Conservation (phyloP, 2,329 filamentous ascomycete species). For the Purpureocillium takamizusanense region DNA sequence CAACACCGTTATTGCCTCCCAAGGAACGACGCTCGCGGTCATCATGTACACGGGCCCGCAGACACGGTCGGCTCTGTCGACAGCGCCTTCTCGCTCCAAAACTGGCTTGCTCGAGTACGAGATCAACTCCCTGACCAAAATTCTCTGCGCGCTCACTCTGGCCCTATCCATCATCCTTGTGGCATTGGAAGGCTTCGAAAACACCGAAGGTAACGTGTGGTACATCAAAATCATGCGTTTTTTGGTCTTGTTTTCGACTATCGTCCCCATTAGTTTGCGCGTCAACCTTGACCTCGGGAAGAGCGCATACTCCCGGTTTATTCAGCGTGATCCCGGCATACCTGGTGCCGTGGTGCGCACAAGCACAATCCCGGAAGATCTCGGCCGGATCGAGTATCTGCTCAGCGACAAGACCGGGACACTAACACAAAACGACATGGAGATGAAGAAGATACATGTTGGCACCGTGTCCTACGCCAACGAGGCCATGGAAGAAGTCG, state of each 20-base stretch:
- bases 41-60: slow-evolving; percentile 93
- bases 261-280: slow-evolving; percentile 91
- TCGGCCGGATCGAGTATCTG: slow-evolving; percentile 92
- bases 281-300: slow-evolving; percentile 98
- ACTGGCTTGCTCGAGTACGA: slow-evolving; percentile 89
- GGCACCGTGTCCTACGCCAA: slow-evolving; percentile 97
- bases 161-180: slow-evolving; percentile 82
- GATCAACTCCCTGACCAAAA: slow-evolving; percentile 95
- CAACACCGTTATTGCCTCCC: slow-evolving; percentile 92
- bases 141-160: slow-evolving; percentile 81
- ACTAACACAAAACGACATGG: slow-evolving; percentile 95
- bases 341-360: slow-evolving; percentile 88
- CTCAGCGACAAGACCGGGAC: slow-evolving; percentile 98
- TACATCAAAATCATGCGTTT: slow-evolving; percentile 99
- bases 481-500: slow-evolving; percentile 97
- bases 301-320: slow-evolving; percentile 91
- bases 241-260: slow-evolving; percentile 95
- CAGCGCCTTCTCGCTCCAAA: slow-evolving; percentile 84
- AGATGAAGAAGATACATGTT: slow-evolving; percentile 97
- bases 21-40: slow-evolving; percentile 77
- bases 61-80: slow-evolving; percentile 88
- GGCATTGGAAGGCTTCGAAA: slow-evolving; percentile 72
- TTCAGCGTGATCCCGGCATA: slow-evolving; percentile 84
- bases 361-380: slow-evolving; percentile 93
- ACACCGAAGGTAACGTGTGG: slow-evolving; percentile 61